Base-by-base conservation (phyloP, 192 early-diverging fungal genomes). In the Rhizoclosmatium sp. region DNA sequence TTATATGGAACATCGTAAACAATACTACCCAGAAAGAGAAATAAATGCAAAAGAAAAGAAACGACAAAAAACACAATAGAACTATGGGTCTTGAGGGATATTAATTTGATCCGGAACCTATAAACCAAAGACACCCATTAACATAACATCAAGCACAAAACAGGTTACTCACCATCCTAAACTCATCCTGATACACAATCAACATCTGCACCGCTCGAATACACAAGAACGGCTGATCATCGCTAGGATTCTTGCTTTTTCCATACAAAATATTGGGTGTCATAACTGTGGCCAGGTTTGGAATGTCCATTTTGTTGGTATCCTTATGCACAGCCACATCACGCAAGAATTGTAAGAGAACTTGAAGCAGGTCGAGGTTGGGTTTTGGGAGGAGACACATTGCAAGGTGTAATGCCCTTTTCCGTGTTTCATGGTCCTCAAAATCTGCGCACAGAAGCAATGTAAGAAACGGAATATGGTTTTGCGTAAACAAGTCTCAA, bases 241-340 rank as follows among this genome's bases (percentile, higher is more conserved):
- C 60, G 9, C 39, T 10, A 23, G 62, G 45, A 59, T 95, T 96
- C 81, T 94, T 93, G 56, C 89, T 90, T 77, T 94, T 93, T 12
- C 92, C 91, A 79, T 94, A 95, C 45, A 98, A 85, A 59, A 99
- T 92, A 76, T 97, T 98, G 46, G 98, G 98, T 12, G 95, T 92
- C 68, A 99, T 94, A 1, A 99, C 95, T 0, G 94, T 98, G 0
- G 97, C 94, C 69, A 99, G 82, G 76, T 98, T 99, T 49, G 89
- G 90, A 2, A 94, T 82, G 81, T 95, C 93, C 98, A 99, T 99
- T 82, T 94, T 94, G 76, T 94, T 97, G 9, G 95, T 95, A 44
- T 68, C 83, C 40, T 65, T 49, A 45, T 81, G 74, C 12, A 74
- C 56, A 3, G 96, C 92, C n/a, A 97, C 95, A 85, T 94, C 90